Percentiles rank a stretch among this genome's conserved stretches.
phyloP scores from a whole-genome alignment of 495 filamentous ascomycete genomes.

The Patellaria atrata region DNA sequence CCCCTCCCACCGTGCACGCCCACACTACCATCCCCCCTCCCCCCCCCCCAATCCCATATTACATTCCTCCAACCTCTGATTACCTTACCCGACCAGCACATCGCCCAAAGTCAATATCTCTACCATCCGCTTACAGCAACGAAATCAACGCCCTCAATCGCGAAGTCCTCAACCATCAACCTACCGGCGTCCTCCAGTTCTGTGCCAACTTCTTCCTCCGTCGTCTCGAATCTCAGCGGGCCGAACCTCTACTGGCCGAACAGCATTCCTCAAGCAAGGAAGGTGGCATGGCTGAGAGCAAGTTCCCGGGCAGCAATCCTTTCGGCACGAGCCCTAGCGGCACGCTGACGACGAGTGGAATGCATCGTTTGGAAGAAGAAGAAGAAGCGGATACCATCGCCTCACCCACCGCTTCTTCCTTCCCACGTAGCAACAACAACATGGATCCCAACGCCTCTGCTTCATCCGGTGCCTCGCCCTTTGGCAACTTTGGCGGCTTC shows the following conservation, averaged over 20 bases:
- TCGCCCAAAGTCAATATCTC: conserved; percentile 28
- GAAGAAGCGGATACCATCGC: conserved; percentile 44
- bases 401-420: conserved; percentile 45
- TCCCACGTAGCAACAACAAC: conserved; percentile 27
- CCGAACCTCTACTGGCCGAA: conserved; percentile 34
- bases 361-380: conserved; percentile 44
- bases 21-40: no score
- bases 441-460: conserved; percentile 18
- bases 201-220: conserved; percentile 50
- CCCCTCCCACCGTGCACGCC: no score
- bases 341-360: conserved; percentile 26
- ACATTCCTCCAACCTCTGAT: neutral
- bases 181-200: conserved; percentile 49
- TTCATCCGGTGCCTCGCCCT: conserved; percentile 14
- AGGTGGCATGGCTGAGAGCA: conserved; percentile 38
- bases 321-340: conserved; percentile 30
- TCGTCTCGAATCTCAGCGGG: conserved; percentile 46
- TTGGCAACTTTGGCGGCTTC: conserved; percentile 27
- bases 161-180: conserved; percentile 37
- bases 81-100: conserved; percentile 16
- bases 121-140: conserved; percentile 40
- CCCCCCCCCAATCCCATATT: conserved; percentile 1
- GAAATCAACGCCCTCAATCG: conserved; percentile 45
- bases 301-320: conserved; percentile 44
- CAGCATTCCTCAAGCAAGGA: conserved; percentile 30